Evolutionary conservation across 2,329 filamentous ascomycete genomes (phyloP).

Genomic region (Hyphodiscus sp.): DNA sequence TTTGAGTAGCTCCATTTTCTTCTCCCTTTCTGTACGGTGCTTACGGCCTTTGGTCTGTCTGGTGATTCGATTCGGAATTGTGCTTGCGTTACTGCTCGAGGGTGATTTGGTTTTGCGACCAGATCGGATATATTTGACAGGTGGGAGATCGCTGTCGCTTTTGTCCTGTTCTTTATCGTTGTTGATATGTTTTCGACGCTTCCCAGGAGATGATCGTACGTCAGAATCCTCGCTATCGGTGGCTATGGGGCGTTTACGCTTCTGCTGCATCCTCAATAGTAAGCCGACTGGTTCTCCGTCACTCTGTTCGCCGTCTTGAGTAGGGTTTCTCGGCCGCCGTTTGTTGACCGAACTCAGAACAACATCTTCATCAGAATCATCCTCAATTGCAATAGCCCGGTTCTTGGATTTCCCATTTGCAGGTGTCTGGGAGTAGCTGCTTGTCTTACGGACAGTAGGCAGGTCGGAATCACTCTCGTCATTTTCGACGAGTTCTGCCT

Average conservation of each 20-base stretch:
- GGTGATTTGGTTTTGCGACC: neutral
- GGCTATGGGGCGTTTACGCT: neutral
- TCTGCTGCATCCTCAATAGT: constrained; percentile 12
- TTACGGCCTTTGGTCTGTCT: constrained; percentile 13
- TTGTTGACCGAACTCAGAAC: constrained; percentile 16
- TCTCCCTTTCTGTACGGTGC: constrained; percentile 35
- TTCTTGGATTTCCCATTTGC: neutral
- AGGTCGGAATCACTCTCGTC: constrained; percentile 11
- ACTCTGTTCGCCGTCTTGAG: constrained; percentile 3
- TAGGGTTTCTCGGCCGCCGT: constrained; percentile 4
- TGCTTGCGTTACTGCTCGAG: neutral
- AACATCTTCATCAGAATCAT: constrained; percentile 11
- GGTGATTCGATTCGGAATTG: constrained; percentile 12
- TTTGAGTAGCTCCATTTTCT: constrained; percentile 35
- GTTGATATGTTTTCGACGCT: constrained; percentile 8
- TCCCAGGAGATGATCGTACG: constrained; percentile 8
- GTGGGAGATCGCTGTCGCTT: constrained; percentile 8
- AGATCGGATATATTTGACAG: constrained; percentile 1
- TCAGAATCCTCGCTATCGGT: constrained; percentile 10
- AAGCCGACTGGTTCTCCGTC: constrained; percentile 13
- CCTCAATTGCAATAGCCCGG: neutral
- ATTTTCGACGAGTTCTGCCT: constrained; percentile 1
- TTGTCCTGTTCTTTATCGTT: constrained; percentile 7
- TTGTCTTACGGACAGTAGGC: neutral
- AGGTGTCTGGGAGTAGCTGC: neutral